Conservation (phyloP, 345 rosid species). For the Eucalyptus paniculata region DNA sequence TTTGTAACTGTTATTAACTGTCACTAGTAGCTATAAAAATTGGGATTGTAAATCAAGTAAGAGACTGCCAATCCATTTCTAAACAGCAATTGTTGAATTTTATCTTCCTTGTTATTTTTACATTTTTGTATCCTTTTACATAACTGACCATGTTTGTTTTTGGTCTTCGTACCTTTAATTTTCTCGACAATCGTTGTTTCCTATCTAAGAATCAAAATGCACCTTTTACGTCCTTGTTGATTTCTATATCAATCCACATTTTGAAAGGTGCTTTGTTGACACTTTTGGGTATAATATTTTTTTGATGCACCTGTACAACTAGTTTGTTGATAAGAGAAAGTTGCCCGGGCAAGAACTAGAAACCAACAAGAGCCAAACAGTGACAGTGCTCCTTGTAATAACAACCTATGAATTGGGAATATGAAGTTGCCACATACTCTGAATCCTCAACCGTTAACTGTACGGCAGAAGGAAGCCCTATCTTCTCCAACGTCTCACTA, state of each 20-base stretch:
- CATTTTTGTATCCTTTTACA: not conserved
- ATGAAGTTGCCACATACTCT: not conserved
- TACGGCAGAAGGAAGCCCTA: not conserved
- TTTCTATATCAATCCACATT: not conserved
- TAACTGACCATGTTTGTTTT: rapidly evolving
- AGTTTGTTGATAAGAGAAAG: not conserved
- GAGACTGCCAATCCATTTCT: too few relatives aligned
- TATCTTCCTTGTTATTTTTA: not conserved
- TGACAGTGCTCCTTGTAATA: not conserved
- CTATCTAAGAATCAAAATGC: rapidly evolving
- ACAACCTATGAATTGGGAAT: not conserved
- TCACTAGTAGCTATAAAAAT: too few relatives aligned
- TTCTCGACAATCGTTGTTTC: rapidly evolving
- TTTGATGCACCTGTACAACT: not conserved
- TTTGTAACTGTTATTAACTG: too few relatives aligned
- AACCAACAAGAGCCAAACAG: not conserved
- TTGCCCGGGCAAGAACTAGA: not conserved
- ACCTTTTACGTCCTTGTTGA: not conserved
- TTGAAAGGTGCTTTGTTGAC: not conserved
- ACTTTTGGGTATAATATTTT: not conserved
- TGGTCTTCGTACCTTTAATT: not conserved
- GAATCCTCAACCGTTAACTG: not conserved
- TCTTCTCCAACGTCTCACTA: not conserved
- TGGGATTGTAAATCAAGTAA: too few relatives aligned
- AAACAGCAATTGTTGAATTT: not conserved